phyloP scores from a whole-genome alignment of 331 rosid genomes.

The Rhamnella rubrinervis region DNA sequence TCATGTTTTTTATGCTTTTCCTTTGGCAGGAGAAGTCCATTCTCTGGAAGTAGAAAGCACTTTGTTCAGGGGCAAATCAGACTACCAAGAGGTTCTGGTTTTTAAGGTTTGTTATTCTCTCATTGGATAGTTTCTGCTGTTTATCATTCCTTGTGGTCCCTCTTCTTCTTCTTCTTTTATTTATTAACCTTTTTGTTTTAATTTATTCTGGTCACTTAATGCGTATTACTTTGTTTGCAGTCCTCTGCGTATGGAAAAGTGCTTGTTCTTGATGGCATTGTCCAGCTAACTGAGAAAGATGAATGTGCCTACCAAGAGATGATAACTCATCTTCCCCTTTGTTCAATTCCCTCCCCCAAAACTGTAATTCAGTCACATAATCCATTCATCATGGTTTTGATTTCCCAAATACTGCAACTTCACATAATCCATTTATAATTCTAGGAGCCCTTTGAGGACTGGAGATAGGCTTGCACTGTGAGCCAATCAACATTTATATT shows the following conservation, averaged over 20 bases:
- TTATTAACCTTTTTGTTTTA: not conserved
- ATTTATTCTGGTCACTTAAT: slow-evolving; percentile 5
- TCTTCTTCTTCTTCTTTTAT: not conserved
- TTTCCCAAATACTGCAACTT: slow-evolving; percentile 62
- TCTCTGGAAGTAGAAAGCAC: slow-evolving; percentile 70
- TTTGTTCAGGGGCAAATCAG: slow-evolving; percentile 69
- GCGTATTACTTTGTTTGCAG: slow-evolving; percentile 44
- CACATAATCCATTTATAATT: not conserved
- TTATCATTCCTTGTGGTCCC: not conserved
- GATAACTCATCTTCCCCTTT: slow-evolving; percentile 95
- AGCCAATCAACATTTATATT: not conserved
- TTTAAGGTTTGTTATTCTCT: slow-evolving; percentile 65
- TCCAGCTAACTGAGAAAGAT: slow-evolving; percentile 90
- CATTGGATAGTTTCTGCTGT: slow-evolving; percentile 19
- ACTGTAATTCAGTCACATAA: slow-evolving; percentile 39
- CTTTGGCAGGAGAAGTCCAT: slow-evolving; percentile 76
- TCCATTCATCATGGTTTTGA: slow-evolving; percentile 5
- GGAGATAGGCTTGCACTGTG: not conserved
- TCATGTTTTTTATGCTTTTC: slow-evolving; percentile 6
- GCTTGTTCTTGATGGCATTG: slow-evolving; percentile 94
- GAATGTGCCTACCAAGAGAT: slow-evolving; percentile 99
- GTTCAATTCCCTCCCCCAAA: slow-evolving; percentile 82
- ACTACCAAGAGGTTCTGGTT: slow-evolving; percentile 86
- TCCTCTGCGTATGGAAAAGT: slow-evolving; percentile 79
- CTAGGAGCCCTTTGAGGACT: not conserved